Percentiles rank a stretch among this genome's conserved stretches.
These are phyloP conservation scores for Daedaleopsis sinensis DNA, from an alignment of 768 basidiomycete species.

Conservation along the genomic window DNA sequence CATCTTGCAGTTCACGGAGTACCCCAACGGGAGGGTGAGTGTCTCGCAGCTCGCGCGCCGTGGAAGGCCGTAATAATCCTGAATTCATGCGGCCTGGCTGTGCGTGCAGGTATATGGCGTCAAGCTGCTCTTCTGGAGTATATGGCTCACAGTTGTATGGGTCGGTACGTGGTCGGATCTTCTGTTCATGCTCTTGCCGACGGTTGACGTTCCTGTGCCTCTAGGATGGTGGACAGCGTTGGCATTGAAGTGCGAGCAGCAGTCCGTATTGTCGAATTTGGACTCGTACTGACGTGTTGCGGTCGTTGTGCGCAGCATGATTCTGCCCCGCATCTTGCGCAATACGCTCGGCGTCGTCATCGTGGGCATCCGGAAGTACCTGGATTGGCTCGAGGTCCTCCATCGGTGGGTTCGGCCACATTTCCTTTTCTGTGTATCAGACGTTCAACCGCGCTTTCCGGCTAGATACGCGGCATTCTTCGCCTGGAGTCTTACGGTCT, in stretches of 20 bases:
- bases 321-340: constrained; percentile 56
- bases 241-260: constrained; percentile 51
- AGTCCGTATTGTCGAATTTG: constrained; percentile 26
- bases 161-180: constrained; percentile 46
- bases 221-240: constrained; percentile 80
- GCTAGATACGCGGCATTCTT: constrained; percentile 65
- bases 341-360: constrained; percentile 75
- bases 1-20: constrained; percentile 63
- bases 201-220: background rate
- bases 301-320: constrained; percentile 20
- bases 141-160: constrained; percentile 85
- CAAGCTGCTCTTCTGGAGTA: constrained; percentile 75
- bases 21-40: constrained; percentile 50
- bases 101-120: constrained; percentile 56
- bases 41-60: constrained; percentile 22
- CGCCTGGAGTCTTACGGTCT: constrained; percentile 64
- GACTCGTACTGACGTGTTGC: background rate
- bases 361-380: constrained; percentile 70
- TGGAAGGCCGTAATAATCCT: background rate
- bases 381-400: constrained; percentile 75
- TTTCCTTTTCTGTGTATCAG: background rate
- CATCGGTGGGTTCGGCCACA: constrained; percentile 46
- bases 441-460: constrained; percentile 24
- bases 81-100: background rate
- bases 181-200: background rate